A percentile compares a stretch with the other conserved stretches of the same genome.
Evolutionary conservation across 805 yeast species (phyloP).

Genomic region (Nematodospora valgi): DNA sequence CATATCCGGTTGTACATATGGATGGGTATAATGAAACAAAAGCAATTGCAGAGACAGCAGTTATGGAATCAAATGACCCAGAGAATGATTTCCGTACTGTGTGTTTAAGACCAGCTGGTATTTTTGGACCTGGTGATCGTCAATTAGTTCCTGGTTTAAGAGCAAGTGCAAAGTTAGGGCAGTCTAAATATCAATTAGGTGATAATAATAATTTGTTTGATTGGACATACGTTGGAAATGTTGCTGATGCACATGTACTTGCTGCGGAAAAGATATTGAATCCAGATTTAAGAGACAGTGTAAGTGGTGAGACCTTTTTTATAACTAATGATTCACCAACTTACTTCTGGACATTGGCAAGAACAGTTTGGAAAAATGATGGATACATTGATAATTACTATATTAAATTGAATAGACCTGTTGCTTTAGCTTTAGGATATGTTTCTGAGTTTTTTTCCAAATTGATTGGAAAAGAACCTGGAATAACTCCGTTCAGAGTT

Average conservation of each 20-base stretch:
- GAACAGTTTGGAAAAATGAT: constrained; percentile 96
- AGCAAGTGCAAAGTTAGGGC: constrained; percentile 76
- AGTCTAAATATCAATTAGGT: constrained; percentile 90
- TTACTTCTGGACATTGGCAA: constrained; percentile 94
- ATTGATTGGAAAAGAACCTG: constrained; percentile 77
- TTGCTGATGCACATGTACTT: constrained; percentile 92
- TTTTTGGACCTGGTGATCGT: constrained; percentile 98
- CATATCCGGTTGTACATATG: constrained; percentile 89
- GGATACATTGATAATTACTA: constrained; percentile 73
- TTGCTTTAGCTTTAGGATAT: constrained; percentile 82
- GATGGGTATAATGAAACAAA: constrained; percentile 96
- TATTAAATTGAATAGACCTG: constrained; percentile 64
- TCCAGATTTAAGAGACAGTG: constrained; percentile 34
- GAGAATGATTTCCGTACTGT: constrained; percentile 60
- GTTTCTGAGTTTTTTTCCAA: constrained; percentile 72
- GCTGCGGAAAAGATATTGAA: constrained; percentile 77
- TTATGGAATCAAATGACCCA: constrained; percentile 69
- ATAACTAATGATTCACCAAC: constrained; percentile 92
- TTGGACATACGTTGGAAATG: constrained; percentile 98
- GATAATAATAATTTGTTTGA: constrained; percentile 92
- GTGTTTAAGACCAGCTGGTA: constrained; percentile 95
- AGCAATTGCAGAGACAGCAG: constrained; percentile 84
- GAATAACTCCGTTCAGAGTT: constrained; percentile 94
- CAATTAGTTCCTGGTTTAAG: constrained; percentile 93
- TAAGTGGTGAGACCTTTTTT: constrained; percentile 87